These are phyloP conservation scores for Oryza meyeriana DNA, from an alignment of 176 grass and related monocot genomes.

Conservation along the genomic window DNA sequence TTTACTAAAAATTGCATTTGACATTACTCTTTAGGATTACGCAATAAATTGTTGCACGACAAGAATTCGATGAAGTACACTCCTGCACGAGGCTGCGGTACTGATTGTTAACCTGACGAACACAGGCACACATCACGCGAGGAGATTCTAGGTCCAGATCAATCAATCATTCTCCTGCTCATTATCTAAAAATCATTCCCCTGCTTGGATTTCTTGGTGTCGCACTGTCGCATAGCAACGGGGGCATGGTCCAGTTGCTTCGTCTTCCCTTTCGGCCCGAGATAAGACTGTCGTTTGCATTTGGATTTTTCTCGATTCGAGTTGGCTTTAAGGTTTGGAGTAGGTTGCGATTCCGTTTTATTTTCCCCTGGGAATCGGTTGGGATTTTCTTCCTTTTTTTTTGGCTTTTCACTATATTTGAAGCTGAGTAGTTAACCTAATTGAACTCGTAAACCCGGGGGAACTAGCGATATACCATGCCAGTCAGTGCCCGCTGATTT, in stretches of 20 bases:
- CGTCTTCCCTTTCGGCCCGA: background rate
- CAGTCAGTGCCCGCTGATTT: background rate
- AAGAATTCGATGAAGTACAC: background rate
- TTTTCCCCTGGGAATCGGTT: background rate
- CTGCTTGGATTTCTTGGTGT: background rate
- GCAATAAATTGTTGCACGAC: background rate
- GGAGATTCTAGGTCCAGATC: background rate
- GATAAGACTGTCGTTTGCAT: background rate
- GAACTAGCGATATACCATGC: background rate
- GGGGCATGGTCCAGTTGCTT: background rate
- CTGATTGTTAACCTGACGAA: background rate
- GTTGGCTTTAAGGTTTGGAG: slow-evolving; percentile 19
- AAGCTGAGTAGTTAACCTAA: background rate
- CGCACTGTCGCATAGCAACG: background rate
- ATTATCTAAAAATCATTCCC: no score
- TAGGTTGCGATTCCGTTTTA: background rate
- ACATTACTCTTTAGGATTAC: no score
- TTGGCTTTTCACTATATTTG: background rate
- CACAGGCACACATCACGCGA: background rate
- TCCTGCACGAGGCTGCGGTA: background rate
- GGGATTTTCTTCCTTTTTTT: background rate
- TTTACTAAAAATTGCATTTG: no score
- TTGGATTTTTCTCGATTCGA: slow-evolving; percentile 1
- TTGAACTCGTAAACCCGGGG: background rate
- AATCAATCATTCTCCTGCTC: background rate